Conservation (phyloP, 306 rosid genomes). For the Oemleria cerasiformis region DNA sequence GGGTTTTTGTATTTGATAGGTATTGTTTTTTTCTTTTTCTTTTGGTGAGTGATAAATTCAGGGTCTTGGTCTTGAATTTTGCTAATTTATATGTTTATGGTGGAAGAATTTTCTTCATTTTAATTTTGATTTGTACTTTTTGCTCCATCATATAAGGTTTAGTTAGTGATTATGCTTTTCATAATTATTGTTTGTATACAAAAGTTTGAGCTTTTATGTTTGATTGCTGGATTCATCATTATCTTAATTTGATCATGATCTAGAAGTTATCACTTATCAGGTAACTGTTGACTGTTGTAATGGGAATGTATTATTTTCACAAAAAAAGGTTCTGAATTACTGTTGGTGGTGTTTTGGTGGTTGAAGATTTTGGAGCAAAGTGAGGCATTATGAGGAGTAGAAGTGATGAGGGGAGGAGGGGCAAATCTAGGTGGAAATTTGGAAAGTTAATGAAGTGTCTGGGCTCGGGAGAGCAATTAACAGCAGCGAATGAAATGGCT, state of each 20-base stretch:
- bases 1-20: constrained; percentile 18
- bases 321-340: constrained; percentile 21
- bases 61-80: constrained; percentile 23
- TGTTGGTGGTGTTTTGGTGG: constrained; percentile 16
- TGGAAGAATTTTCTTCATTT: constrained; percentile 18
- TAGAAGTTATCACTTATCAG: background rate
- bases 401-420: constrained; percentile 34
- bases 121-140: constrained; percentile 1
- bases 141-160: background rate
- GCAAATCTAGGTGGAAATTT: constrained; percentile 33
- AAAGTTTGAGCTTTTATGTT: background rate
- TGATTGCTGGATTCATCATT: constrained; percentile 4
- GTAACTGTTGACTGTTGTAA: constrained; percentile 3
- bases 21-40: background rate
- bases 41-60: background rate
- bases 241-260: constrained; percentile 6
- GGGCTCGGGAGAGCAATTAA: constrained; percentile 51
- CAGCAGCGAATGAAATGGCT: constrained; percentile 39
- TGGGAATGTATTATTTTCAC: constrained; percentile 14
- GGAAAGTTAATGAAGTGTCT: constrained; percentile 59
- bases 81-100: background rate
- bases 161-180: background rate
- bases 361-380: constrained; percentile 46
- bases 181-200: background rate
- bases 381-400: constrained; percentile 36